A percentile compares a stretch with the other conserved stretches of the same genome.
Conservation (phyloP, 2,329 filamentous ascomycete species). For the Venturiaceae sp. region DNA sequence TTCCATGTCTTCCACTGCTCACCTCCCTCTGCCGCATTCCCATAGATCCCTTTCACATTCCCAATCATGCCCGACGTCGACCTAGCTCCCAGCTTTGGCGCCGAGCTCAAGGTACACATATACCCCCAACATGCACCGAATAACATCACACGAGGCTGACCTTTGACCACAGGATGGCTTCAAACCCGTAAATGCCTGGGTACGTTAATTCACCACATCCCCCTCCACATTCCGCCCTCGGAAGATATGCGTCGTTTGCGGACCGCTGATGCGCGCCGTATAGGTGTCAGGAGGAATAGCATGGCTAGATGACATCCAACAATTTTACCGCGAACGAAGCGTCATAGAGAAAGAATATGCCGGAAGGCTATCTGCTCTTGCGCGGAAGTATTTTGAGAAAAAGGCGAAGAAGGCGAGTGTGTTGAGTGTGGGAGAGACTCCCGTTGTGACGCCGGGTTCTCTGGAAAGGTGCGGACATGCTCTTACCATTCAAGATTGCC, state of each 20-base stretch:
- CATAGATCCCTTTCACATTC: not conserved
- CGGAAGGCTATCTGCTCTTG: conserved; percentile 73
- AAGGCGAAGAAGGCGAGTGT: conserved; percentile 83
- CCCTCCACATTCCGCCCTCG: conserved; percentile 10
- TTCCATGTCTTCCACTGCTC: conserved; percentile 5
- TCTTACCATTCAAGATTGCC: not conserved
- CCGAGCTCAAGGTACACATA: conserved; percentile 72
- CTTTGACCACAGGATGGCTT: conserved; percentile 67
- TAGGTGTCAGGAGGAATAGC: conserved; percentile 73
- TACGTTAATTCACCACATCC: conserved; percentile 26
- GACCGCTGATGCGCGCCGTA: not conserved
- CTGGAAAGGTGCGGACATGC: conserved; percentile 61
- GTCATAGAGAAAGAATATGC: conserved; percentile 96
- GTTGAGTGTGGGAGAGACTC: conserved; percentile 88
- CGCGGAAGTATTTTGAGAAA: conserved; percentile 96
- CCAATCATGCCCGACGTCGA: conserved; percentile 69
- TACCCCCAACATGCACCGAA: not conserved
- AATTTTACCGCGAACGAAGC: conserved; percentile 92
- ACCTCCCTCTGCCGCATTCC: not conserved
- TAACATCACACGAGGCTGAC: not conserved
- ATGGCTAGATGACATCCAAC: conserved; percentile 95
- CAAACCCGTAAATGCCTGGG: conserved; percentile 88
- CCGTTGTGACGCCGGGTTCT: conserved; percentile 86
- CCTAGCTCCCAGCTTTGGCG: conserved; percentile 76
- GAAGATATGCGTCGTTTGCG: not conserved